Conservation (phyloP, 495 filamentous ascomycete genomes). For the Penicillium parvum region DNA sequence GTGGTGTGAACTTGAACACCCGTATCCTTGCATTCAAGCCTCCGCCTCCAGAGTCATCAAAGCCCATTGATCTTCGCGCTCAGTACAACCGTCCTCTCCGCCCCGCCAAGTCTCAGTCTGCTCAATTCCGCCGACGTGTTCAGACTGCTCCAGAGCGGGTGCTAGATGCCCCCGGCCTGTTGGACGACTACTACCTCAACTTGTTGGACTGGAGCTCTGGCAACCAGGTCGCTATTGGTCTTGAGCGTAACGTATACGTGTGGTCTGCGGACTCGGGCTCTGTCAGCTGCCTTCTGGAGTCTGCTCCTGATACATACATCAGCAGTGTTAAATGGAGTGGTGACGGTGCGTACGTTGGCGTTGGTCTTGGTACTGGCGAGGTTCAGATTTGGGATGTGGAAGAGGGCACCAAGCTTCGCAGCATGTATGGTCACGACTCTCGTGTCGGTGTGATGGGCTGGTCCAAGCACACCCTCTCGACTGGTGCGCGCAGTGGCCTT, state of each 20-base stretch:
- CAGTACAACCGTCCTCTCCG: slow-evolving; percentile 98
- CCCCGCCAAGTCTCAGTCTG: slow-evolving; percentile 61
- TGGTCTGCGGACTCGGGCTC: slow-evolving; percentile 96
- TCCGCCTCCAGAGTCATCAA: slow-evolving; percentile 89
- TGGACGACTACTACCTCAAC: slow-evolving; percentile 99
- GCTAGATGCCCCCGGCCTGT: slow-evolving; percentile 90
- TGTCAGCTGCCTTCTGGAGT: slow-evolving; percentile 82
- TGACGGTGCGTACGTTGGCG: slow-evolving; percentile 93
- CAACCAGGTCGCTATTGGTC: slow-evolving; percentile 96
- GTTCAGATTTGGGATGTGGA: slow-evolving; percentile 99
- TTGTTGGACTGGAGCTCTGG: slow-evolving; percentile 94
- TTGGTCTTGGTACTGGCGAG: slow-evolving; percentile 91
- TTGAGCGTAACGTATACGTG: slow-evolving; percentile 95
- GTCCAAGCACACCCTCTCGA: slow-evolving; percentile 96
- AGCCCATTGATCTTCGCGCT: slow-evolving; percentile 92
- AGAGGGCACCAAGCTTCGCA: slow-evolving; percentile 89
- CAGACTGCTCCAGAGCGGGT: slow-evolving; percentile 94
- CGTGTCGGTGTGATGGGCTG: slow-evolving; percentile 98
- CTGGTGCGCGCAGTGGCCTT: slow-evolving; percentile 88
- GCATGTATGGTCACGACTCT: slow-evolving; percentile 96
- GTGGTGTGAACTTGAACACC: slow-evolving; percentile 86
- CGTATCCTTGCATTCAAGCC: slow-evolving; percentile 99
- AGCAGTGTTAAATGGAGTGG: slow-evolving; percentile 98
- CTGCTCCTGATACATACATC: slow-evolving; percentile 84
- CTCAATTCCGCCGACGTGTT: slow-evolving; percentile 85